Evolutionary conservation across 1,284 basidiomycete species (phyloP).

Genomic region (Boletus albobrunnescens): DNA sequence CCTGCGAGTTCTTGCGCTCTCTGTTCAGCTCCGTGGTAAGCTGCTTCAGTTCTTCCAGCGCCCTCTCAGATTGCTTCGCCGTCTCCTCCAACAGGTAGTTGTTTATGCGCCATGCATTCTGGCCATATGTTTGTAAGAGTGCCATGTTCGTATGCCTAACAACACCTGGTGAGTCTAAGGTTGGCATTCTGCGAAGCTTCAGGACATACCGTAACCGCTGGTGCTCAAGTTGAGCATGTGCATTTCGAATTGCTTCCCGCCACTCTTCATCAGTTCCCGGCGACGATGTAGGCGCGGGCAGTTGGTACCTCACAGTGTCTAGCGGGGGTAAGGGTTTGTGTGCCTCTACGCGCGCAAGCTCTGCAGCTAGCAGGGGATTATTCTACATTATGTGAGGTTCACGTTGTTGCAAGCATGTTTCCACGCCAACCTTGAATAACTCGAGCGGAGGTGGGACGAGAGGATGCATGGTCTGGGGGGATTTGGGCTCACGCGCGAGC

Average conservation of each 20-base stretch:
- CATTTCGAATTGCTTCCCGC: conserved; percentile 73
- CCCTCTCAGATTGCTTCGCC: conserved; percentile 68
- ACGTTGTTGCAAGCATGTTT: neutral
- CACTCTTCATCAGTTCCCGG: conserved; percentile 76
- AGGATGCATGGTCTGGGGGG: conserved; percentile 56
- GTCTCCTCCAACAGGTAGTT: conserved; percentile 84
- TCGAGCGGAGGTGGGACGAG: conserved; percentile 66
- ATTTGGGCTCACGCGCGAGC: conserved; percentile 63
- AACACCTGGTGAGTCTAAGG: conserved; percentile 1
- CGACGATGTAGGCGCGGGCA: conserved; percentile 65
- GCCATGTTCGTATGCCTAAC: conserved; percentile 79
- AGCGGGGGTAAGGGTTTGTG: conserved; percentile 70
- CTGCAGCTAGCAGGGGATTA: conserved; percentile 62
- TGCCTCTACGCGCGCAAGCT: conserved; percentile 68
- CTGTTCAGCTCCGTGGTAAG: conserved; percentile 81
- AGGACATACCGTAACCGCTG: conserved; percentile 74
- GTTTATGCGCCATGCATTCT: conserved; percentile 88
- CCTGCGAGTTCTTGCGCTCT: conserved; percentile 81
- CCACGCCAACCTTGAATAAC: conserved; percentile 59
- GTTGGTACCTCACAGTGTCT: conserved; percentile 77
- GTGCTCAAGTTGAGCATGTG: conserved; percentile 85
- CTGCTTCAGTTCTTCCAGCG: conserved; percentile 70
- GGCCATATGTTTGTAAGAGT: conserved; percentile 81
- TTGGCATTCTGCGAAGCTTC: neutral
- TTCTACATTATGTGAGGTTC: conserved; percentile 40